phyloP scores from a whole-genome alignment of 768 basidiomycete species.

The Psilocybe subaeruginosa region DNA sequence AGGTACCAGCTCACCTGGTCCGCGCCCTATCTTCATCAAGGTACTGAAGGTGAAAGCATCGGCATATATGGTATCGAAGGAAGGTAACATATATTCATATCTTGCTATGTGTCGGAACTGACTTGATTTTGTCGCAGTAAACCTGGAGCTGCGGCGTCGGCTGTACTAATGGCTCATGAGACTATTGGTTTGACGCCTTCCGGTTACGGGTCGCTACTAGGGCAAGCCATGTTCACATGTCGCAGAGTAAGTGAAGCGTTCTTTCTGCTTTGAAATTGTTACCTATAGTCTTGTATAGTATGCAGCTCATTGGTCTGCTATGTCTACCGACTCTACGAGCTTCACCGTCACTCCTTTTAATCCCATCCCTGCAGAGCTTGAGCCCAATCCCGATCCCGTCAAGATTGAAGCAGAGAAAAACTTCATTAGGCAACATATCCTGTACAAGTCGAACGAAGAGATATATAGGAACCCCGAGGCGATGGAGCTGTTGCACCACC shows the following conservation, averaged over 20 bases:
- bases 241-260: constrained; percentile 28
- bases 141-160: constrained; percentile 45
- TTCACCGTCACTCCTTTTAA: constrained; percentile 43
- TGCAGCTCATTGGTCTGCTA: constrained; percentile 42
- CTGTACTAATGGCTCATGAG: constrained; percentile 38
- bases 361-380: constrained; percentile 34
- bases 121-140: constrained; percentile 32
- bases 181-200: constrained; percentile 39
- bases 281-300: constrained; percentile 21
- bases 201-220: constrained; percentile 42
- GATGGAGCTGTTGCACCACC: constrained; percentile 12
- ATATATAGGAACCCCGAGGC: constrained; percentile 19
- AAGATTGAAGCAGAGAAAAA: constrained; percentile 30
- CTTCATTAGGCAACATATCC: constrained; percentile 33
- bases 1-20: constrained; percentile 36
- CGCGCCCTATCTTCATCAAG: constrained; percentile 12
- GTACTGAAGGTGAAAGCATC: constrained; percentile 33
- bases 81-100: constrained; percentile 30
- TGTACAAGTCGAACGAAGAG: constrained; percentile 30
- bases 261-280: not conserved
- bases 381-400: constrained; percentile 2
- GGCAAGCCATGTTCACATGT: constrained; percentile 38
- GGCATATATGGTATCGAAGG: constrained; percentile 52
- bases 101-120: not conserved
- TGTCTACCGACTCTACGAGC: constrained; percentile 31